phyloP scores from a whole-genome alignment of 2,329 filamentous ascomycete genomes.

The Coniochaeta sp. region DNA sequence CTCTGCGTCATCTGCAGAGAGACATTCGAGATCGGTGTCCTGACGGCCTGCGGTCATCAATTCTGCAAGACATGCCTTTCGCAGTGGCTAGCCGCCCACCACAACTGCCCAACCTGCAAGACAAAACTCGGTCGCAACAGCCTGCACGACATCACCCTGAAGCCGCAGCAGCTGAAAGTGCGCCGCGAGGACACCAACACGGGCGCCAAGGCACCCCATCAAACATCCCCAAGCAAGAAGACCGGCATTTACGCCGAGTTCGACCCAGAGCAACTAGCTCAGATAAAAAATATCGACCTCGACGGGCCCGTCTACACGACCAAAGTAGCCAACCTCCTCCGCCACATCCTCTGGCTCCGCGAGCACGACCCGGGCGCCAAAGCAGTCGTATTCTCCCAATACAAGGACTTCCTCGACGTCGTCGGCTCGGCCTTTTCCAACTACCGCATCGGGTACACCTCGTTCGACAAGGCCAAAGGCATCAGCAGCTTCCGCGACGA shows the following conservation, averaged over 20 bases:
- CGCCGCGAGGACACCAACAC: slow-evolving; percentile 28
- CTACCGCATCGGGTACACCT: slow-evolving; percentile 67
- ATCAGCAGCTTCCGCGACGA: slow-evolving; percentile 73
- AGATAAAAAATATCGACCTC: slow-evolving; percentile 79
- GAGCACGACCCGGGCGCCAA: slow-evolving; percentile 81
- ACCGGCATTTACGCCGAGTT: slow-evolving; percentile 71
- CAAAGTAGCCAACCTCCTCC: slow-evolving; percentile 77
- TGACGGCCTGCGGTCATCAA: slow-evolving; percentile 85
- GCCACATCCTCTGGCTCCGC: slow-evolving; percentile 81
- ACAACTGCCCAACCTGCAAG: slow-evolving; percentile 83
- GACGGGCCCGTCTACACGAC: slow-evolving; percentile 70
- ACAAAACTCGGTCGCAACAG: slow-evolving; percentile 55
- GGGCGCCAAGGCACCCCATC: slow-evolving; percentile 6
- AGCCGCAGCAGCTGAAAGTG: slow-evolving; percentile 65
- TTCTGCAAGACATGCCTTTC: slow-evolving; percentile 86
- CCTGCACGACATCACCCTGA: slow-evolving; percentile 80
- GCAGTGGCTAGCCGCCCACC: slow-evolving; percentile 67
- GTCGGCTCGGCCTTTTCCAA: slow-evolving; percentile 61
- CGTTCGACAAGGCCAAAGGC: slow-evolving; percentile 62
- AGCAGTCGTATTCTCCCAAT: slow-evolving; percentile 91
- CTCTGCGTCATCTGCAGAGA: slow-evolving; percentile 84
- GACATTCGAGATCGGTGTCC: slow-evolving; percentile 67
- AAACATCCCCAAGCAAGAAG: slow-evolving; percentile 22
- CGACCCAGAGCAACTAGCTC: slow-evolving; percentile 59
- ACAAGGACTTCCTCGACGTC: slow-evolving; percentile 71